A percentile compares a stretch with the other conserved stretches of the same genome.
Conservation (phyloP, 139 green algal genomes). For the Chlorella sp. region DNA sequence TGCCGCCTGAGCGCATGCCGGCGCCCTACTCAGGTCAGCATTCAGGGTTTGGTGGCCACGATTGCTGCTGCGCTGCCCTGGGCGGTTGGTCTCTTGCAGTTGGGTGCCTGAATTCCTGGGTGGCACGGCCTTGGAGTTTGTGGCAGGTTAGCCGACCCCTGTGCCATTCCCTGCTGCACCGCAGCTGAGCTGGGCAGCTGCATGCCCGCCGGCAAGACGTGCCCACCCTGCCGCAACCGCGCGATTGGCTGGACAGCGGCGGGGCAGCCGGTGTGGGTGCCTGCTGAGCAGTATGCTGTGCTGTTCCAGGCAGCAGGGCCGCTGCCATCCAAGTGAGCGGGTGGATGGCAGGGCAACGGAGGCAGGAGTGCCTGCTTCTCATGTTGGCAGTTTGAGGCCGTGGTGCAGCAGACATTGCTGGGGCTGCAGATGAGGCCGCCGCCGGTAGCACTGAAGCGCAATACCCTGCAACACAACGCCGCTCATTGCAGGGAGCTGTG, state of each 20-base stretch:
- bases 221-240: not conserved
- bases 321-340: not conserved
- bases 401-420: too few species aligned
- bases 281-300: constrained; percentile 18
- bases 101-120: too few species aligned
- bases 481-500: not conserved
- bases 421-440: too few species aligned
- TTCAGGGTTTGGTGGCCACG: too few species aligned
- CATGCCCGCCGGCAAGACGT: constrained; percentile 8
- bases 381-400: too few species aligned
- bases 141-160: too few species aligned
- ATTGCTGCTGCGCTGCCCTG: too few species aligned
- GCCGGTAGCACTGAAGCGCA: too few species aligned
- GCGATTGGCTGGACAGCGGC: not conserved
- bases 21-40: not conserved
- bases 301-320: constrained; percentile 5
- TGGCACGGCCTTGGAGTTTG: too few species aligned
- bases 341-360: not conserved
- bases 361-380: too few species aligned
- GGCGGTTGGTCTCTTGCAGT: too few species aligned
- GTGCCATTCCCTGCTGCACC: not conserved
- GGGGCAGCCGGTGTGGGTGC: constrained; percentile 9
- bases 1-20: constrained; percentile 1
- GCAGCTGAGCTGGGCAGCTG: not conserved
- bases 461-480: not conserved